Evolutionary conservation across 441 rosid genomes (phyloP).

Genomic region (Eutrema salsugineum): DNA sequence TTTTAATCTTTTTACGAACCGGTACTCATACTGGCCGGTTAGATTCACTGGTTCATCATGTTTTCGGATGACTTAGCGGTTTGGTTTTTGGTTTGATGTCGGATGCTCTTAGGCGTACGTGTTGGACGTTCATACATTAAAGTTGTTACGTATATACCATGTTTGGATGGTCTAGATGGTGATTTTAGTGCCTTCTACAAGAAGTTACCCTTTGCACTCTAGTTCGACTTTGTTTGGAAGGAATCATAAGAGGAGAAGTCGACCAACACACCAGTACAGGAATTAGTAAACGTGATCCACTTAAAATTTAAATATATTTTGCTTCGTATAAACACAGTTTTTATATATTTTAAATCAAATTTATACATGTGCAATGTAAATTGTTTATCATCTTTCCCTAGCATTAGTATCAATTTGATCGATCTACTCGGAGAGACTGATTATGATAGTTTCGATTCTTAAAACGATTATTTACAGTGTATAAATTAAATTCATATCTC

Average conservation of each 20-base stretch:
- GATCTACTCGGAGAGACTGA: neutral
- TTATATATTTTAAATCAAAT: neutral
- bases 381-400: neutral
- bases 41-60: neutral
- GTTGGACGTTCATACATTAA: neutral
- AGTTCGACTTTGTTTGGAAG: neutral
- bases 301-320: too few relatives aligned
- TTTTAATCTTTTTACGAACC: neutral
- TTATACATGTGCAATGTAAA: neutral
- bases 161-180: neutral
- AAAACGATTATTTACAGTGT: neutral
- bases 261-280: neutral
- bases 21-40: neutral
- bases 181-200: neutral
- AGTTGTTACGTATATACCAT: neutral
- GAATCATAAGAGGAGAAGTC: neutral
- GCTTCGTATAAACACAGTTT: too few relatives aligned
- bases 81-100: neutral
- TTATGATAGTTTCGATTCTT: neutral
- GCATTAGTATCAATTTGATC: neutral
- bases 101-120: too few relatives aligned
- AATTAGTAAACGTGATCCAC: too few relatives aligned
- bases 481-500: neutral
- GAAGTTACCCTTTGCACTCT: too few relatives aligned
- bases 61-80: neutral